Base-by-base conservation (phyloP, 345 rosid species). In the Boechera retrofracta region DNA sequence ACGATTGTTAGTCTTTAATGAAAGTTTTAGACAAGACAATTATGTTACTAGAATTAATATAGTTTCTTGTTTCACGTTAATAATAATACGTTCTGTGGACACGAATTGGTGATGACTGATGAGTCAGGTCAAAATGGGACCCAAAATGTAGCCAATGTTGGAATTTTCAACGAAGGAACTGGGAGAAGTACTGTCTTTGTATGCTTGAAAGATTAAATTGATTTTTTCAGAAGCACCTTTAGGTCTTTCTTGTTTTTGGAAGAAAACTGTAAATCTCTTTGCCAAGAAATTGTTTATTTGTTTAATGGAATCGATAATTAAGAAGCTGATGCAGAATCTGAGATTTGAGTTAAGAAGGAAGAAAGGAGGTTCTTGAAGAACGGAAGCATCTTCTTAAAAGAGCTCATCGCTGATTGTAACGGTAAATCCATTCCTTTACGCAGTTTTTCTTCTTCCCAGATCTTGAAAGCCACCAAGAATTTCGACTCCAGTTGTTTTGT, bases 381-480 rank as follows among this genome's bases (percentile, higher is more conserved):
- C 5, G 74, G 74, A 55, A 55, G 64, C 42, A 54, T 15, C 10
- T 69, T 69, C 4, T n/a, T 69, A 0, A 26, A 55, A 56, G 53
- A 69, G 13, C 63, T 69, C 1, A 69, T 55, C 5, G 32, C 71
- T 39, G 63, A 56, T 56, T 56, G 54, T 28, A 39, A 70, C 2
- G 64, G 65, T 29, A 55, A 26, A 10, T 70, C 53, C 4, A 44
- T 42, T 44, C 66, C 74, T 56, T 7, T 71, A 31, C 66, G 66
- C 5, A 29, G 16, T 5, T 71, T 42, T 71, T 8, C 75, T 42
- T 71, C 47, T 12, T 0, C 0, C 2, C 57, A 71, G 45, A 71
- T 71, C 48, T 3, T 59, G 9, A 12, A 71, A 71, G 75, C 58
- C n/a, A 71, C 75, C 42, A 58, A 32, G 0, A 58, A 71, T 1